Evolutionary conservation across 108 stramenopile genomes (phyloP).

Genomic region (Cyclotella sp.): DNA sequence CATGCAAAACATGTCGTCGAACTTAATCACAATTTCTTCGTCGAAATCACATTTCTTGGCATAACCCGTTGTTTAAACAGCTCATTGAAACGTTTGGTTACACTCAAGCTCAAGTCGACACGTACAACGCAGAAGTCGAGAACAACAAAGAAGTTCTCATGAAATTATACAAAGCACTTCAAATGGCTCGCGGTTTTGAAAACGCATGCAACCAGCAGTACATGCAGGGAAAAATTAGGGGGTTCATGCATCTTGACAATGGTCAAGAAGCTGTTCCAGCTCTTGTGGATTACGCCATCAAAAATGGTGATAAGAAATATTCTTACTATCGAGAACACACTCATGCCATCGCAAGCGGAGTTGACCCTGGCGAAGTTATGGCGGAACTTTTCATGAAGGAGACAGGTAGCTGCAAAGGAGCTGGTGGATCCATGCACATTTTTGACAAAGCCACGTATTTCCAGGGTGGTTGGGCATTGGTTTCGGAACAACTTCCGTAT

Average conservation of each 20-base stretch:
- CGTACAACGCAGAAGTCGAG: conserved; percentile 70
- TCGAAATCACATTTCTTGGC: neutral
- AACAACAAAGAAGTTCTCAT: conserved; percentile 80
- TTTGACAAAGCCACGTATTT: conserved; percentile 94
- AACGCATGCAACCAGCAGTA: conserved; percentile 99
- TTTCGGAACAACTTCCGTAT: conserved; percentile 96
- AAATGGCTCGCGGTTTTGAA: conserved; percentile 93
- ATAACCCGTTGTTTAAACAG: conserved; percentile 14
- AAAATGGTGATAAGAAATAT: conserved; percentile 93
- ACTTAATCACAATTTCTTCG: neutral
- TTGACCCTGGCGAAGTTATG: conserved; percentile 91
- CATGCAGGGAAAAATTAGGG: conserved; percentile 98
- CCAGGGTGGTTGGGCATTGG: conserved; percentile 98
- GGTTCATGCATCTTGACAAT: conserved; percentile 99
- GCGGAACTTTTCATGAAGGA: conserved; percentile 98
- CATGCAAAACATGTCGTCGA: neutral
- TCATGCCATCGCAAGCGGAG: conserved; percentile 96
- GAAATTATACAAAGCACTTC: conserved; percentile 88
- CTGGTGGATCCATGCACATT: conserved; percentile 99
- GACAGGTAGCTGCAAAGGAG: conserved; percentile 96
- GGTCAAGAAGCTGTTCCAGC: conserved; percentile 97
- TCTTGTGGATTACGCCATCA: conserved; percentile 93
- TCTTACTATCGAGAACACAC: conserved; percentile 98
- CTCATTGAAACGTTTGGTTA: conserved; percentile 81
- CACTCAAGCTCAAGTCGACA: conserved; percentile 66